Evolutionary conservation across 1,284 basidiomycete species (phyloP).

Genomic region (Volvariella volvacea): DNA sequence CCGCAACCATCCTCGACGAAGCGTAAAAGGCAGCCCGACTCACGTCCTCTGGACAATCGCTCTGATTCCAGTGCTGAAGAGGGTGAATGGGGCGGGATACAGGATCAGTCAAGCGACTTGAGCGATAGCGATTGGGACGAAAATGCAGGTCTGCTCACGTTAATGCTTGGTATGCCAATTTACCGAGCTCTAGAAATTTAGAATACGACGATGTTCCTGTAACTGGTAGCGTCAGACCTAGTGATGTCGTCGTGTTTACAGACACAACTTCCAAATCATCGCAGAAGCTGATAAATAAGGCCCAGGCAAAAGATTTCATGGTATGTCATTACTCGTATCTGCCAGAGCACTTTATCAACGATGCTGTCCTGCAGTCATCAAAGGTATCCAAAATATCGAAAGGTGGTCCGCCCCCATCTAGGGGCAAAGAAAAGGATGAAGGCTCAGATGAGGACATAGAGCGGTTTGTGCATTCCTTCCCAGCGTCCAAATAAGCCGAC

Average conservation of each 20-base stretch:
- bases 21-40: constrained; percentile 15
- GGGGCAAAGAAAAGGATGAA: constrained; percentile 26
- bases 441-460: constrained; percentile 35
- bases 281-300: constrained; percentile 26
- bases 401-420: constrained; percentile 17
- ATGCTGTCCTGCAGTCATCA: constrained; percentile 48
- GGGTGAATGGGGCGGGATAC: constrained; percentile 19
- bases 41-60: background rate
- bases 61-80: constrained; percentile 17
- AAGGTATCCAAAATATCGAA: constrained; percentile 57
- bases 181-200: background rate
- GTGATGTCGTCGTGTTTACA: constrained; percentile 55
- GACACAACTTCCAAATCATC: too few species aligned
- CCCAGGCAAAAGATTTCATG: constrained; percentile 65
- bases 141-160: constrained; percentile 1
- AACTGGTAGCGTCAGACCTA: too few species aligned
- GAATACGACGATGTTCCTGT: too few species aligned
- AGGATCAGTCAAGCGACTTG: constrained; percentile 9
- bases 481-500: constrained; percentile 3
- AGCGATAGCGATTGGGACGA: background rate
- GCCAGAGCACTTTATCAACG: background rate
- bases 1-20: constrained; percentile 16
- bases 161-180: background rate
- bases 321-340: constrained; percentile 28
- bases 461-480: background rate